phyloP scores from a whole-genome alignment of 2,329 filamentous ascomycete species.

The Thelonectria discophora region DNA sequence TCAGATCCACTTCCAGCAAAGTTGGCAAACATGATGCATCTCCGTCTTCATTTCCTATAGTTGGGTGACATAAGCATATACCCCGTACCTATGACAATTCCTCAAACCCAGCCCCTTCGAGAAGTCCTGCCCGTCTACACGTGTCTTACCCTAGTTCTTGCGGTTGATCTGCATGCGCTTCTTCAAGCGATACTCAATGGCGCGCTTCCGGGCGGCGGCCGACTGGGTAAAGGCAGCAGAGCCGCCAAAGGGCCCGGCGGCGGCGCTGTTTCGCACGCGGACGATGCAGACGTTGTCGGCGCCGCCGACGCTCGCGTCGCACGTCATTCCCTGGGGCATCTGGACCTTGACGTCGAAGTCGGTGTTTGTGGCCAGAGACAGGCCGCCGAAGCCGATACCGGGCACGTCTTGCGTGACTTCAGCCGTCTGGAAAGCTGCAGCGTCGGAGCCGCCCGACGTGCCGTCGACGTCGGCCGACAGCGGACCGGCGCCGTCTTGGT shows the following conservation, averaged over 20 bases:
- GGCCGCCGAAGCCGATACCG: slow-evolving; percentile 62
- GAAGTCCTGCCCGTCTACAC: background rate
- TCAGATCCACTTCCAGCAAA: background rate
- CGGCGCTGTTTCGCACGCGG: slow-evolving; percentile 68
- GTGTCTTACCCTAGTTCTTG: slow-evolving; percentile 19
- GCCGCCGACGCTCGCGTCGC: slow-evolving; percentile 66
- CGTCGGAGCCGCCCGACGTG: slow-evolving; percentile 70
- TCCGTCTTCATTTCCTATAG: slow-evolving; percentile 8
- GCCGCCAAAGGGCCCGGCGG: slow-evolving; percentile 73
- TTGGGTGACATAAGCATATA: slow-evolving; percentile 10
- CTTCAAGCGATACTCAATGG: slow-evolving; percentile 62
- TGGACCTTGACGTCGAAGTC: slow-evolving; percentile 72
- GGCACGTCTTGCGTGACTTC: slow-evolving; percentile 55
- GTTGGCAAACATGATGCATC: background rate
- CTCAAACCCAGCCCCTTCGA: background rate
- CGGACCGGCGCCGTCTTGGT: slow-evolving; percentile 75
- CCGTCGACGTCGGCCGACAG: slow-evolving; percentile 67
- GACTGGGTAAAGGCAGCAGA: slow-evolving; percentile 72
- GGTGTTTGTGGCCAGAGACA: slow-evolving; percentile 67
- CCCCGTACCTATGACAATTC: background rate
- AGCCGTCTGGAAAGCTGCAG: slow-evolving; percentile 67
- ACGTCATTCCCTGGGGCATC: slow-evolving; percentile 75
- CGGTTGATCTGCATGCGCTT: slow-evolving; percentile 46
- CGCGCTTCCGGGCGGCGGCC: slow-evolving; percentile 66
- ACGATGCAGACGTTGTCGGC: slow-evolving; percentile 71